Evolutionary conservation across 2,329 filamentous ascomycete species (phyloP).

Genomic region (Leptographium flavum): DNA sequence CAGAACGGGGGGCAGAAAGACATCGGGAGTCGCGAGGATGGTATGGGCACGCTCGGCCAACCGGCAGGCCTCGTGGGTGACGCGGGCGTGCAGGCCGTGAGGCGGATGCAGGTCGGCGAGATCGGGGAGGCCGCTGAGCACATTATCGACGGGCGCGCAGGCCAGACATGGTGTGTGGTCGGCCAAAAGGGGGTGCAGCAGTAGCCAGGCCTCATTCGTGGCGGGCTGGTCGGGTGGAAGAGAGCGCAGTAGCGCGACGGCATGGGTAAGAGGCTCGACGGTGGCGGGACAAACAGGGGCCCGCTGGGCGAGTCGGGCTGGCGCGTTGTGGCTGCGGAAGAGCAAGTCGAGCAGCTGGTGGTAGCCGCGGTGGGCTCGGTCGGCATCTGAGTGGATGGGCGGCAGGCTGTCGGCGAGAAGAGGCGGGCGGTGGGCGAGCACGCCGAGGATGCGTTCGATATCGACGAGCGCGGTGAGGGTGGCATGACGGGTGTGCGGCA

Average conservation of each 20-base stretch:
- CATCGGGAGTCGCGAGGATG: neutral
- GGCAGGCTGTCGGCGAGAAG: neutral
- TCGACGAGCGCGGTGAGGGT: neutral
- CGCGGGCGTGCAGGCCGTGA: neutral
- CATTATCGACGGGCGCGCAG: neutral
- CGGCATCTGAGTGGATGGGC: neutral
- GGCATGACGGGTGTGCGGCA: neutral
- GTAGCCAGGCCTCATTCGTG: slow-evolving; percentile 1
- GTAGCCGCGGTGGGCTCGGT: neutral
- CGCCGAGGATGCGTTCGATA: neutral
- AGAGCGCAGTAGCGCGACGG: neutral
- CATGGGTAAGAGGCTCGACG: neutral
- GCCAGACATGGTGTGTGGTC: neutral
- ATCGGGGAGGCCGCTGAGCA: no score
- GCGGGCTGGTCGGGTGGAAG: neutral
- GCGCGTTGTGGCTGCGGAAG: neutral
- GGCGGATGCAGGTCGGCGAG: no score
- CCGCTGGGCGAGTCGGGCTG: neutral
- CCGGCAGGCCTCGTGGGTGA: neutral
- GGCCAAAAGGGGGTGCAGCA: neutral
- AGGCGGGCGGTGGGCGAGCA: neutral
- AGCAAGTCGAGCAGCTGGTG: neutral
- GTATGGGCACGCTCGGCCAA: neutral
- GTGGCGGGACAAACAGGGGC: neutral
- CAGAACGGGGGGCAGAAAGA: neutral